Conservation (phyloP, 2,329 filamentous ascomycete species). For the Raffaelea ambrosiae region DNA sequence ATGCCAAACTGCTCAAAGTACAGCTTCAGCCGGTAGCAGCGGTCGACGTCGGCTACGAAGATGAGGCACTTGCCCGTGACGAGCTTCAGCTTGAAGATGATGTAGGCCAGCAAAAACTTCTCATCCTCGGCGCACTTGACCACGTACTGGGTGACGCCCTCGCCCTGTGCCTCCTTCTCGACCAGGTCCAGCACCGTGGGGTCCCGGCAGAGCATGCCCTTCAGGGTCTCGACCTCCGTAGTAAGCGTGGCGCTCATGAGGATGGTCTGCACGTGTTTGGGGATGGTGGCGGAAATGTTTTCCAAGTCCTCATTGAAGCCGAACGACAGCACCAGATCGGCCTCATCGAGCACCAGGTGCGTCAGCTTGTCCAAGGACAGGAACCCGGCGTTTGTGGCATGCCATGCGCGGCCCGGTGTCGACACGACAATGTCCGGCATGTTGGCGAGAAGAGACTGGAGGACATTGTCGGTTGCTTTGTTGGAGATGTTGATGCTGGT, state of each 20-base stretch:
- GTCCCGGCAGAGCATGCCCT: conserved; percentile 74
- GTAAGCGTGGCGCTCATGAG: conserved; percentile 92
- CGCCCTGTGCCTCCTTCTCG: conserved; percentile 68
- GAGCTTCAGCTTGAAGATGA: conserved; percentile 90
- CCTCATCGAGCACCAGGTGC: conserved; percentile 85
- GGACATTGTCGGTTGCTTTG: conserved; percentile 82
- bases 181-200: conserved; percentile 76
- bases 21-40: conserved; percentile 83
- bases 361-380: conserved; percentile 63
- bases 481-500: conserved; percentile 79
- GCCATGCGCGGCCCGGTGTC: conserved; percentile 76
- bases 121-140: conserved; percentile 95
- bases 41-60: conserved; percentile 74
- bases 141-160: conserved; percentile 76
- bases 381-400: conserved; percentile 65
- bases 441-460: conserved; percentile 76
- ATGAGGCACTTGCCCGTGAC: conserved; percentile 80
- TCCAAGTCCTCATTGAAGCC: conserved; percentile 88
- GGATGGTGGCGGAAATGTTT: conserved; percentile 66
- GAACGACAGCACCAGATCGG: conserved; percentile 87
- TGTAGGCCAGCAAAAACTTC: conserved; percentile 86
- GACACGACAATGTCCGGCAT: conserved; percentile 83
- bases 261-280: conserved; percentile 79
- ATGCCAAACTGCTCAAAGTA: conserved; percentile 97
- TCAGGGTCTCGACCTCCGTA: conserved; percentile 71